phyloP scores from a whole-genome alignment of 441 rosid species.

The Gossypium gossypioides region DNA sequence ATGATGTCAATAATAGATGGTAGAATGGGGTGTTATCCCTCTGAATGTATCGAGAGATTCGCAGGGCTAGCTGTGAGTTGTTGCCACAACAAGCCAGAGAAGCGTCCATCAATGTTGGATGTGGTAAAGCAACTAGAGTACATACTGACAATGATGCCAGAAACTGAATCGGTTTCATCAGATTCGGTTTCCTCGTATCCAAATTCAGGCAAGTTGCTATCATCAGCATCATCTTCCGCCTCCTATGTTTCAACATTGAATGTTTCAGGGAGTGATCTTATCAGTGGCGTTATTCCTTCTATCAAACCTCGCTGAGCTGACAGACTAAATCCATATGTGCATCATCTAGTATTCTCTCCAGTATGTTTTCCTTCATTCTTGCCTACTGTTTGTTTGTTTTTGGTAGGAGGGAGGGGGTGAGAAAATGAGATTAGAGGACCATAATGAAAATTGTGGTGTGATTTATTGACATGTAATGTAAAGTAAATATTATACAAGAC shows the following conservation, averaged over 20 bases:
- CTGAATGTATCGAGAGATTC: constrained; percentile 54
- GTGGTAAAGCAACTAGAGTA: constrained; percentile 68
- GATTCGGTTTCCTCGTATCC: constrained; percentile 22
- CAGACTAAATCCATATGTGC: not conserved
- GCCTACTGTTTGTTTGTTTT: not conserved
- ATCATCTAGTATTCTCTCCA: not conserved
- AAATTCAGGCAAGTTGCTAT: constrained; percentile 23
- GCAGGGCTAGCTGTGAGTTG: constrained; percentile 49
- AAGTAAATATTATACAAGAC: not conserved
- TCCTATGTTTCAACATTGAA: constrained; percentile 24
- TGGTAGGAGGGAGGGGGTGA: not conserved
- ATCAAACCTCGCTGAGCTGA: constrained; percentile 49
- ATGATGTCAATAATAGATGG: constrained; percentile 59
- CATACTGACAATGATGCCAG: constrained; percentile 43
- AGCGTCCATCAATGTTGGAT: constrained; percentile 57
- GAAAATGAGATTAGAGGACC: not conserved
- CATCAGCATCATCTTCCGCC: constrained; percentile 29
- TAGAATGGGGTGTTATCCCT: constrained; percentile 73
- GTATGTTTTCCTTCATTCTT: not conserved
- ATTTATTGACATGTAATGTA: not conserved
- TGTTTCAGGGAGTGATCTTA: constrained; percentile 62
- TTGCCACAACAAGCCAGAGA: constrained; percentile 55
- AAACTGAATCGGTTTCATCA: constrained; percentile 19
- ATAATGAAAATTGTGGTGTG: not conserved
- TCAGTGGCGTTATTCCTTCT: constrained; percentile 52